Evolutionary conservation across 2,329 filamentous ascomycete genomes (phyloP).

Genomic region (Rhynchosporium graminicola): DNA sequence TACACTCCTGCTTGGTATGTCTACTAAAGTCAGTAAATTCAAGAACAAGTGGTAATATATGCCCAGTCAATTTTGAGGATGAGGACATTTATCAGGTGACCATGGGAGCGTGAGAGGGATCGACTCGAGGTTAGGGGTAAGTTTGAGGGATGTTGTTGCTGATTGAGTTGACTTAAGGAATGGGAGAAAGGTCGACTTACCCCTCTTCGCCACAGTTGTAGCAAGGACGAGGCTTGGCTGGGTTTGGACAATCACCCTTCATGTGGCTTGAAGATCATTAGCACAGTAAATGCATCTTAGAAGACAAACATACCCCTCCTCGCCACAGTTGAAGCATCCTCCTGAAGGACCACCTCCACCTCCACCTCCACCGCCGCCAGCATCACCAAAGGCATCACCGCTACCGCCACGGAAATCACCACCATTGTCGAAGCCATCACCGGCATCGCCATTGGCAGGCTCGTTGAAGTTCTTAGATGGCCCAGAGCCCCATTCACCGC

Average conservation of each 20-base stretch:
- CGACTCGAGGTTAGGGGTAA: background rate
- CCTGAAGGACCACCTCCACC: slow-evolving; percentile 17
- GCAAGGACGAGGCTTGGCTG: slow-evolving; percentile 30
- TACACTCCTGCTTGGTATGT: slow-evolving; percentile 64
- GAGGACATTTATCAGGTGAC: background rate
- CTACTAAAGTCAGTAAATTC: slow-evolving; percentile 39
- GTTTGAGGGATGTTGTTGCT: no score
- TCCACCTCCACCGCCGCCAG: background rate
- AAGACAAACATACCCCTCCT: slow-evolving; percentile 62
- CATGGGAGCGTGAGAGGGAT: background rate
- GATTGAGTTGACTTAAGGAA: background rate
- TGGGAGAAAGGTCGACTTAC: slow-evolving; percentile 47
- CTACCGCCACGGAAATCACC: slow-evolving; percentile 19
- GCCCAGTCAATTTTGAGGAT: background rate
- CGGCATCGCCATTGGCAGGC: slow-evolving; percentile 9
- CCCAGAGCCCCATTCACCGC: slow-evolving; percentile 20
- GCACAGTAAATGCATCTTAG: background rate
- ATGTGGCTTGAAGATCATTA: slow-evolving; percentile 25
- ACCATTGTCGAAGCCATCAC: slow-evolving; percentile 15
- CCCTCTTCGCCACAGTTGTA: slow-evolving; percentile 64
- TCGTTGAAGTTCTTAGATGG: slow-evolving; percentile 6
- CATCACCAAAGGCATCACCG: slow-evolving; percentile 19
- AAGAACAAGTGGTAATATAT: background rate
- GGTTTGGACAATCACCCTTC: slow-evolving; percentile 32
- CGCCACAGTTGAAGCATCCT: slow-evolving; percentile 46